These are phyloP conservation scores for Blakeslea trispora DNA, from an alignment of 371 early-diverging fungal species.

Conservation along the genomic window DNA sequence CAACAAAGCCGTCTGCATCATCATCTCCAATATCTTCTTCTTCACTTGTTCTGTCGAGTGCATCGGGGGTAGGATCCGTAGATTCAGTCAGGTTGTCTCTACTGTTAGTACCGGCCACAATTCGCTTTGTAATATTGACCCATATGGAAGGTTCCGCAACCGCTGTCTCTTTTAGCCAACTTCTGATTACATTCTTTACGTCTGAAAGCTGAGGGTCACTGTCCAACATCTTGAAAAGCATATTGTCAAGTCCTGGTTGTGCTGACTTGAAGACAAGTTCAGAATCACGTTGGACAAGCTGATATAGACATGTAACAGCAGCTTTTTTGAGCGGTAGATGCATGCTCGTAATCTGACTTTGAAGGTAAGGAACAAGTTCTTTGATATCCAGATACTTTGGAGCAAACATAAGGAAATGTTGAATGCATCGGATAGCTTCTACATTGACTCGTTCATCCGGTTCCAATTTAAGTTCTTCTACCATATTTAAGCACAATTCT, in stretches of 20 bases:
- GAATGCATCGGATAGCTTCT: slow-evolving; percentile 86
- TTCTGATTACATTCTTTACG: slow-evolving; percentile 79
- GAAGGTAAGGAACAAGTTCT: slow-evolving; percentile 77
- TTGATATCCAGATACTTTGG: slow-evolving; percentile 71
- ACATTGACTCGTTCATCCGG: slow-evolving; percentile 80
- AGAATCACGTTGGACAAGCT: slow-evolving; percentile 80
- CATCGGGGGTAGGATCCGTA: slow-evolving; percentile 8
- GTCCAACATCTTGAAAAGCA: slow-evolving; percentile 82
- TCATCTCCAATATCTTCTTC: slow-evolving; percentile 47
- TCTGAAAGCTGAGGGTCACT: slow-evolving; percentile 78
- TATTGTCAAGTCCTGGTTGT: slow-evolving; percentile 75
- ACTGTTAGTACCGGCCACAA: slow-evolving; percentile 62
- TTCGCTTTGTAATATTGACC: slow-evolving; percentile 82
- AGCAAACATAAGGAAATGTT: slow-evolving; percentile 90
- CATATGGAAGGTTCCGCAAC: slow-evolving; percentile 77
- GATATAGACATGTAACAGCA: slow-evolving; percentile 85
- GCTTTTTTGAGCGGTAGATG: slow-evolving; percentile 76
- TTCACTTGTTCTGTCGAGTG: slow-evolving; percentile 24
- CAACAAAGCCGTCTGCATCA: slow-evolving; percentile 46
- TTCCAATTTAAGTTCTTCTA: slow-evolving; percentile 78
- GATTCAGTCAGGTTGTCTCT: background rate
- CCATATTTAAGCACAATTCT: slow-evolving; percentile 77
- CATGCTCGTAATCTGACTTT: slow-evolving; percentile 64
- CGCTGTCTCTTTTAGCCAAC: slow-evolving; percentile 73
- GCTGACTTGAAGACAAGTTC: slow-evolving; percentile 70